Percentiles rank a stretch among this genome's conserved stretches.
phyloP scores from a whole-genome alignment of 306 rosid genomes.

The Cucurbita ficifolia region DNA sequence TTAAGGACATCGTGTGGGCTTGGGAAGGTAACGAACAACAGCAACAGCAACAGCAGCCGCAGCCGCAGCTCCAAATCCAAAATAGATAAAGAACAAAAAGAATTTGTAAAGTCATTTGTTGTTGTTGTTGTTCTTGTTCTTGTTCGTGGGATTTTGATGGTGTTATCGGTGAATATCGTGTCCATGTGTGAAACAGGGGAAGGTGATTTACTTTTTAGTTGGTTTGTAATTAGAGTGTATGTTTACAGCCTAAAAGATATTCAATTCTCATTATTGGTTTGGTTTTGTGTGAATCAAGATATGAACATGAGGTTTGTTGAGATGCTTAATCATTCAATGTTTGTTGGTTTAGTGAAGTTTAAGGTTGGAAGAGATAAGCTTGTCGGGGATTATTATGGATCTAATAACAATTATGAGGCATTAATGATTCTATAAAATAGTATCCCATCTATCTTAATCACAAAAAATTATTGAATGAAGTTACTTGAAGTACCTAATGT shows the following conservation, averaged over 20 bases:
- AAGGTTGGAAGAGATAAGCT: background rate
- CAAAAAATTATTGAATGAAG: too few relatives aligned
- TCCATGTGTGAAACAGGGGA: background rate
- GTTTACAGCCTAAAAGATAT: background rate
- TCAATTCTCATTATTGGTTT: background rate
- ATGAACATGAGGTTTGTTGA: background rate
- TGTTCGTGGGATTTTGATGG: background rate
- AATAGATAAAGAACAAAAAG: background rate
- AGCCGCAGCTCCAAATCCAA: background rate
- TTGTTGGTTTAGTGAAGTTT: background rate
- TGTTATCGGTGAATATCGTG: background rate
- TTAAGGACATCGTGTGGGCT: slow-evolving; percentile 44
- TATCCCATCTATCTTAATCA: too few relatives aligned
- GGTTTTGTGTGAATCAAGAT: background rate
- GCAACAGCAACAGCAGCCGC: slow-evolving; percentile 8
- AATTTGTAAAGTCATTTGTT: background rate
- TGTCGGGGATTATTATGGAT: too few relatives aligned
- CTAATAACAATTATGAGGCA: too few relatives aligned
- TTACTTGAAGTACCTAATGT: too few relatives aligned
- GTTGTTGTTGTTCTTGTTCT: background rate
- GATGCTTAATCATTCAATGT: background rate
- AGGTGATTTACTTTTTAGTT: background rate
- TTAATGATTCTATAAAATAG: too few relatives aligned
- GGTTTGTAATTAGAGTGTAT: background rate
- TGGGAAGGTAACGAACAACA: slow-evolving; percentile 37